Conservation (phyloP, 192 early-diverging fungal species). For the Entrophospora sp. region DNA sequence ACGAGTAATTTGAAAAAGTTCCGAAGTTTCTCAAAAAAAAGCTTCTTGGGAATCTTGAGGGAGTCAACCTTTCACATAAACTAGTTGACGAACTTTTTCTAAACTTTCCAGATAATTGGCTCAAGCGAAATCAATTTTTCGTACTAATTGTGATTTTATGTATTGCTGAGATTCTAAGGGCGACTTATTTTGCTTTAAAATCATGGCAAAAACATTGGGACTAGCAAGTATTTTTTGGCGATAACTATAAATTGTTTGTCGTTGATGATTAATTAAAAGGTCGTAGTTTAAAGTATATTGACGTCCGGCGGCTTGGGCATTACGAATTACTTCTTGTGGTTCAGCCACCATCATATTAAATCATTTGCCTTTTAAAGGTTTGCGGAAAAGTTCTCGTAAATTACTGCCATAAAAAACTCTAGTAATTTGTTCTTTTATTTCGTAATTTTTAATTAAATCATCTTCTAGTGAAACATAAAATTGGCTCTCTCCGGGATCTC, state of each 20-base stretch:
- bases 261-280: not conserved
- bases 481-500: not conserved
- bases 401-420: not conserved
- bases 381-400: not conserved
- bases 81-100: not conserved
- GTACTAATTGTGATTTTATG: not conserved
- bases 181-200: not conserved
- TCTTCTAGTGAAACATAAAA: slow-evolving; percentile 4
- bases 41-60: slow-evolving; percentile 6
- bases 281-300: slow-evolving; percentile 1
- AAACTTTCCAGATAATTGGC: not conserved
- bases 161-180: not conserved
- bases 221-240: not conserved
- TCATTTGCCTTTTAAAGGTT: not conserved
- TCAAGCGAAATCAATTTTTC: not conserved
- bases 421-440: not conserved
- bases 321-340: not conserved
- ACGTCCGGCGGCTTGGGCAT: not conserved
- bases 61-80: not conserved
- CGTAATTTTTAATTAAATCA: not conserved
- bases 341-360: not conserved
- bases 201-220: not conserved
- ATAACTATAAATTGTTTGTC: not conserved
- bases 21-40: not conserved
- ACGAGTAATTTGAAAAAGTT: too few relatives aligned